phyloP scores from a whole-genome alignment of 805 yeast genomes.

The Metschnikowia proteae region DNA sequence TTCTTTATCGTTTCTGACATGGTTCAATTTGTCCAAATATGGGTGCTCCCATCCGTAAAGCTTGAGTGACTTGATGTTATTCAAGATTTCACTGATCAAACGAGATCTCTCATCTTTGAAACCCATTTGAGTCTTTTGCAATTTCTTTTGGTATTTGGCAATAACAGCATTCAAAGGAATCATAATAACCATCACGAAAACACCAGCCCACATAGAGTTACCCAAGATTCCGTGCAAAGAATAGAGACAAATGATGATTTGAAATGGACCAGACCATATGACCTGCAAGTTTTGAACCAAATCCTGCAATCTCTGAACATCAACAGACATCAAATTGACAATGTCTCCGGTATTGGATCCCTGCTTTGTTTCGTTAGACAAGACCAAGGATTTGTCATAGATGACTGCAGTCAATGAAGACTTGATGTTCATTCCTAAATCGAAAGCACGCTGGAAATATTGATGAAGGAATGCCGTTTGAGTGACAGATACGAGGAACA shows the following conservation, averaged over 20 bases:
- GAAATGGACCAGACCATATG: constrained; percentile 93
- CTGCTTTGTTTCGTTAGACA: constrained; percentile 70
- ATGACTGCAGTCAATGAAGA: constrained; percentile 64
- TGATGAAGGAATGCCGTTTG: constrained; percentile 78
- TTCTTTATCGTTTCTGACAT: constrained; percentile 87
- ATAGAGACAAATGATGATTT: constrained; percentile 68
- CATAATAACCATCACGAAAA: constrained; percentile 68
- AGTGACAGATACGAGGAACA: constrained; percentile 73
- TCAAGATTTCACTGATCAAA: constrained; percentile 79
- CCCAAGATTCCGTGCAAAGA: constrained; percentile 75
- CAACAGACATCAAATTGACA: constrained; percentile 92
- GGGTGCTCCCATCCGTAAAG: constrained; percentile 96
- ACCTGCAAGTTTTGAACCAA: constrained; percentile 73
- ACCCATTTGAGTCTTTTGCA: constrained; percentile 85
- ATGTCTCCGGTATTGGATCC: constrained; percentile 85
- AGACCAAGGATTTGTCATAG: constrained; percentile 62
- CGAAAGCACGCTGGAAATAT: constrained; percentile 70
- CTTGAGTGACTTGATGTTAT: constrained; percentile 88
- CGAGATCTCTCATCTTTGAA: constrained; percentile 91
- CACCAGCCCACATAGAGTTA: constrained; percentile 96
- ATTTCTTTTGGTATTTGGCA: constrained; percentile 60
- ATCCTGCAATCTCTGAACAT: constrained; percentile 84
- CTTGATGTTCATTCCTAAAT: constrained; percentile 72
- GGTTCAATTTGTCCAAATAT: constrained; percentile 63
- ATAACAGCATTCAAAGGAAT: constrained; percentile 74